Evolutionary conservation across 108 stramenopile genomes (phyloP), one percentile per base, ranked within the genome.

Genomic region (Craspedostauros australis): DNA sequence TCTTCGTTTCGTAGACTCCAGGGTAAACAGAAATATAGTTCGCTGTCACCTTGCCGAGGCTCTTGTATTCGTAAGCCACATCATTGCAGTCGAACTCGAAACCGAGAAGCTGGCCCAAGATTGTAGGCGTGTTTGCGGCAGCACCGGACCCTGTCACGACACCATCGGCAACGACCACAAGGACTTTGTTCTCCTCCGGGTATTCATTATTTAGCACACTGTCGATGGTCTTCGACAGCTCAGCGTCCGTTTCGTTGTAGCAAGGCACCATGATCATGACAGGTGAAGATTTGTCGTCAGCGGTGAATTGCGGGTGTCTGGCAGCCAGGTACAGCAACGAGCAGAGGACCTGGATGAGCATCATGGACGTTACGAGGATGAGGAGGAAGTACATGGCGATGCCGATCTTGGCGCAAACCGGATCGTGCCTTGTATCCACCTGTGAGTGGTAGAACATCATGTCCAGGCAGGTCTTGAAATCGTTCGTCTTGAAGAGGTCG

Each of bases 181-280:
- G 39, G 34, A 73, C 63, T 43, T 73, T 73, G 39, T 77, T 72
- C 29, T 77, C 76, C 28, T 66, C 64, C 5, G 76, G 76, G 40
- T 77, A 77, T 4, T 73, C 68, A 2, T 72, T 73, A 21, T 55
- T 62, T 15, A 72, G 24, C 0, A 77, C 65, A 11, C 59, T 62
- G 38, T 77, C 58, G 39, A 77, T 73, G n/a, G 76, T 77, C 64
- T 77, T 77, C 43, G 64, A 54, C 31, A 77, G 47, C 34, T 77
- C 76, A 19, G 54, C 16, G 15, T 68, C 72, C 16, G 72, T 72
- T 50, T 77, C 76, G 21, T 77, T 77, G 57, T 77, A 77, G 18
- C 76, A 77, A 0, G 76, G 76, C 19, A 77, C 72, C 72, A 77
- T 70, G 33, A 77, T 44, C 23, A 77, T 70, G 42, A 77, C 76